These are phyloP conservation scores for Geosiphon pyriformis DNA, from an alignment of 192 early-diverging fungal genomes.

Conservation along the genomic window DNA sequence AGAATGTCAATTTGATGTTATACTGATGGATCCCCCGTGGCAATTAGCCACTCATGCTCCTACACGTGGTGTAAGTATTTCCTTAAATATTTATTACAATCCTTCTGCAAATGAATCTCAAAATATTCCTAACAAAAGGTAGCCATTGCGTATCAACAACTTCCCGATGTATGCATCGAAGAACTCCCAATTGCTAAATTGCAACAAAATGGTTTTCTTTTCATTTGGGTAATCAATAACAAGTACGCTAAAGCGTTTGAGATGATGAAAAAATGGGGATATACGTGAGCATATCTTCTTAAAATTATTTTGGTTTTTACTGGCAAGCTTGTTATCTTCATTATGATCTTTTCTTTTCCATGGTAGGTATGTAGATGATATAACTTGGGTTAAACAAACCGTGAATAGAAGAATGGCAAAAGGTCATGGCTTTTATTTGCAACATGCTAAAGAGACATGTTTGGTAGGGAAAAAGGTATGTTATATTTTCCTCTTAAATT, in stretches of 20 bases:
- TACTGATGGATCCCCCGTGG: slow-evolving; percentile 96
- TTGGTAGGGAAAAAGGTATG: slow-evolving; percentile 85
- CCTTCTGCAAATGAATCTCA: background rate
- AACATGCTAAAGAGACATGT: slow-evolving; percentile 97
- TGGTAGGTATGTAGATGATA: slow-evolving; percentile 88
- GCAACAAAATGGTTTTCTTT: slow-evolving; percentile 85
- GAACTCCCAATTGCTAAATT: slow-evolving; percentile 82
- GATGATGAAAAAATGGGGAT: slow-evolving; percentile 93
- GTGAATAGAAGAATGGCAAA: slow-evolving; percentile 96
- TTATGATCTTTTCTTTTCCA: slow-evolving; percentile 1
- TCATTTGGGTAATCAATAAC: slow-evolving; percentile 99
- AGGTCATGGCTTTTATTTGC: slow-evolving; percentile 95
- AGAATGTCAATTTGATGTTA: slow-evolving; percentile 89
- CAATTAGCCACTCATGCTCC: slow-evolving; percentile 91
- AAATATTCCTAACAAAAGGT: slow-evolving; percentile 35
- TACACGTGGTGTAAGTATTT: slow-evolving; percentile 69
- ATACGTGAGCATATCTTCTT: slow-evolving; percentile 50
- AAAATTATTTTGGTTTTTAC: background rate
- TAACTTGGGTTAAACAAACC: slow-evolving; percentile 96
- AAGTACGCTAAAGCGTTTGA: slow-evolving; percentile 95
- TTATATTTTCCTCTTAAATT: background rate
- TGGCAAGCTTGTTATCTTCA: background rate
- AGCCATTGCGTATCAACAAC: slow-evolving; percentile 92
- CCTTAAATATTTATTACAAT: background rate
- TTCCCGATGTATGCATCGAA: slow-evolving; percentile 91